Base-by-base conservation (phyloP, 1,284 basidiomycete genomes). In the Papiliotrema laurentii region DNA sequence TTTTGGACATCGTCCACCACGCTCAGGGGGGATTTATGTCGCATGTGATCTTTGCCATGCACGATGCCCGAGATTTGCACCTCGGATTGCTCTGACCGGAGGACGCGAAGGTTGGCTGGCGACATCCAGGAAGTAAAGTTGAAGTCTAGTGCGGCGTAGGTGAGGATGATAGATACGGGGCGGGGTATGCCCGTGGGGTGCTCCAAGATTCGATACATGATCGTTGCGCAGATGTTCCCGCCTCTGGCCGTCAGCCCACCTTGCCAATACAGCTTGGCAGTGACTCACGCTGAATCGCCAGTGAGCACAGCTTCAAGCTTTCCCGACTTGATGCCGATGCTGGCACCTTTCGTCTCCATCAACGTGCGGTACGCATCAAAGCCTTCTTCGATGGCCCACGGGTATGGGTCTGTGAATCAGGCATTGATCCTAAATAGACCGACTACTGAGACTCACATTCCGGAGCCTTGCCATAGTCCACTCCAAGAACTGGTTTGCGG, bases 91-190 rank as follows among this genome's bases (percentile, higher is more conserved):
- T 90, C 89, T 16, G 75, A 73, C 45, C 86, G 81, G 11, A 97
- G 77, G 11, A 94, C 86, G 4, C 82, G 82, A 42, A 97, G 77
- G 69, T 96, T 85, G 19, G 81, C 80, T 1, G 86, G 85, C 0
- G 91, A 84, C 92, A 97, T 97, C 94, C 94, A 98, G 22, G 90
- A 90, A 0, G 87, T 89, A 69, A 93, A 97, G 69, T 96, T 94
- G 77, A 98, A 97, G 70, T 97, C 94, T 44, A 97, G 80, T 18
- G 75, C 76, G 2, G 79, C 76, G 57, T 81, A 81, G 78, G 87
- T 51, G 47, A 96, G 81, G 22, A 96, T 83, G 44, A 97, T 77
- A 1, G 89, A 87, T 39, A 86, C 76, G 1, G 94, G 94, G 22
- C 76, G 76, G 11, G 74, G 76, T 18, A 78, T 70, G 39, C 71